Evolutionary conservation across 148 eudicot species (phyloP), one percentile per base, ranked within the genome.

Genomic region (Rhododendron williamsianum): DNA sequence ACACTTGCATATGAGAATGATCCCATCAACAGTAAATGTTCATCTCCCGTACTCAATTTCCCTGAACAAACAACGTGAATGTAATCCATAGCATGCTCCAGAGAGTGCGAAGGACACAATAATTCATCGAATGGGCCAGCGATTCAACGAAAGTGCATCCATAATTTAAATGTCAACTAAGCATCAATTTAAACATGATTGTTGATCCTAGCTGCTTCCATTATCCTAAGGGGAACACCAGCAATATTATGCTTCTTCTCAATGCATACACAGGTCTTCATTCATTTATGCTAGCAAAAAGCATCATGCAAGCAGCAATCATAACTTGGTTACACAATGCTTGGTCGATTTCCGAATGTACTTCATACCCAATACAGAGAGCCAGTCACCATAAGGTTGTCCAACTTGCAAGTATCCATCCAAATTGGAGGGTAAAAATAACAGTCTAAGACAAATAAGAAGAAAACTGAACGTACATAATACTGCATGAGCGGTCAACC

Each of bases 401-500:
- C 41, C 78, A 35, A 45, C 21, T 76, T 25, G 23, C 54, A 81
- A 7, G 73, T 65, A 71, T 72, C 54, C 71, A 27, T 48, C 72
- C 35, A 72, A 6, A 45, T 46, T 74, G 19, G 52, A 54, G 67
- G 35, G 71, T 16, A 54, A 54, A 86, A 65, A 25, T 43, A 56
- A 83, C 33, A 83, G 9, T 21, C 67, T 30, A 8, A 76, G 19
- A 30, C 56, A 58, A 49, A 49, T 67, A 65, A 27, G 36, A 72
- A 81, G 52, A 27, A 82, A 16, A 33, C 21, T 38, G n/a, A 84
- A 91, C 99, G 84, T 90, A 96, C 99, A 94, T 87, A 94, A 86
- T 80, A 96, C 99, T 95, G 92, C 92, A 90, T 96, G 98, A 90
- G 99, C 99, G 85, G 96, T 92, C 80, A 93, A 84, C 16, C 98